These are phyloP conservation scores for Kluyveromyces dobzhanskii DNA, from an alignment of 805 yeast genomes.

Conservation along the genomic window DNA sequence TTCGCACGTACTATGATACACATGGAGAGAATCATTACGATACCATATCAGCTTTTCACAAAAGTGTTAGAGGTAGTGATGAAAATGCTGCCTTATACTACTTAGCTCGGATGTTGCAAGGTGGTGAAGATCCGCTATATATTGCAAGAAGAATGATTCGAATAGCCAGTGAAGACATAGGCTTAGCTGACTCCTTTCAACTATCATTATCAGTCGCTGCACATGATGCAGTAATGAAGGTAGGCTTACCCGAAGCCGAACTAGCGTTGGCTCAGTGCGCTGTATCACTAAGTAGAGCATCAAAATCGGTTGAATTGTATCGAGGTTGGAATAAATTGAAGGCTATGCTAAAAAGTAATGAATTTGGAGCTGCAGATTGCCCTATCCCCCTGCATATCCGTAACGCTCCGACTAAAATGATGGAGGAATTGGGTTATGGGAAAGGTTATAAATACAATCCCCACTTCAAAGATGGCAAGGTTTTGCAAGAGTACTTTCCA, in stretches of 20 bases:
- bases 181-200: slow-evolving; percentile 73
- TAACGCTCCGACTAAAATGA: slow-evolving; percentile 88
- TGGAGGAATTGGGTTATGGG: slow-evolving; percentile 84
- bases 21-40: slow-evolving; percentile 93
- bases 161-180: slow-evolving; percentile 93
- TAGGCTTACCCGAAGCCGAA: slow-evolving; percentile 95
- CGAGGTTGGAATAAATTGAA: slow-evolving; percentile 70
- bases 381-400: slow-evolving; percentile 67
- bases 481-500: slow-evolving; percentile 72
- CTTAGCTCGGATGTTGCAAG: slow-evolving; percentile 76
- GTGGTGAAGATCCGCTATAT: slow-evolving; percentile 91
- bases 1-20: slow-evolving; percentile 52
- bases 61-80: slow-evolving; percentile 81
- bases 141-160: slow-evolving; percentile 87
- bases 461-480: slow-evolving; percentile 59
- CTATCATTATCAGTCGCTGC: slow-evolving; percentile 83
- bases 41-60: slow-evolving; percentile 91
- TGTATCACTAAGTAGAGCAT: slow-evolving; percentile 77
- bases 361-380: slow-evolving; percentile 40
- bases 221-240: slow-evolving; percentile 76
- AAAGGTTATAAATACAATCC: slow-evolving; percentile 88
- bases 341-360: slow-evolving; percentile 45
- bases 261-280: slow-evolving; percentile 86
- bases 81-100: slow-evolving; percentile 88
- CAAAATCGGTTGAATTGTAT: slow-evolving; percentile 80